Evolutionary conservation across 169 alveolate genomes (phyloP), one percentile per base, ranked within the genome.

Genomic region (Eimeria tenella): DNA sequence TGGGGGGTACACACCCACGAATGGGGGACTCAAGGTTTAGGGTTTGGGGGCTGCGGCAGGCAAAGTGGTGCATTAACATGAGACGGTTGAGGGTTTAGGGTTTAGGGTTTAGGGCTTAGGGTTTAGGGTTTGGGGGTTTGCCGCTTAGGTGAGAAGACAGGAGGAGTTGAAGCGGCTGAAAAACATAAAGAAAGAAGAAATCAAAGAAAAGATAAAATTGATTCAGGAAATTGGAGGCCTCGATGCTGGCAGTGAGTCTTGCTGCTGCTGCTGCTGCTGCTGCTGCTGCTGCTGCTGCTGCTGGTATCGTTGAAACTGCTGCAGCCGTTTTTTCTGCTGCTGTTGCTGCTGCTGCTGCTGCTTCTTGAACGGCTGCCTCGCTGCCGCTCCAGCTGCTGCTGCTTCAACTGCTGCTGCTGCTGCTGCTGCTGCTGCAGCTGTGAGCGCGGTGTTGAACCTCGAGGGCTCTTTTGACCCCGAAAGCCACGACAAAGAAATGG

Each of bases 401-500:
- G 42, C 42, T 31, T 2, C 42, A 31, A 31, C 42, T 31, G 42
- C 42, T 31, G 42, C 42, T 31, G 42, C 42, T 31, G 42, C 42
- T 31, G 42, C 42, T 31, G 42, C 42, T 31, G 42, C 79, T 11
- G n/a, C 79, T 68, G 79, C 42, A 21, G 79, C 79, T 68, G 79
- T 68, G 49, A 15, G 42, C 79, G 49, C 21, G 21, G 68, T 58
- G 68, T 17, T 95, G 62, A 96, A 94, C 75, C 89, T 95, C 13
- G 97, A 94, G 23, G 90, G 92, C 19, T 98, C 96, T 74, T 98
- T 98, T 86, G 98, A 97, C 74, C 97, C 98, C 73, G 97, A 95
- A 60, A 93, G 94, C 25, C 98, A 97, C 93, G 99, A 98, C 84
- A 77, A 87, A 90, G 95, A 94, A 62, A 98, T 98, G 99, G 96